Evolutionary conservation across 768 basidiomycete genomes (phyloP), one percentile per base, ranked within the genome.

Genomic region (Auriculariales sp.): DNA sequence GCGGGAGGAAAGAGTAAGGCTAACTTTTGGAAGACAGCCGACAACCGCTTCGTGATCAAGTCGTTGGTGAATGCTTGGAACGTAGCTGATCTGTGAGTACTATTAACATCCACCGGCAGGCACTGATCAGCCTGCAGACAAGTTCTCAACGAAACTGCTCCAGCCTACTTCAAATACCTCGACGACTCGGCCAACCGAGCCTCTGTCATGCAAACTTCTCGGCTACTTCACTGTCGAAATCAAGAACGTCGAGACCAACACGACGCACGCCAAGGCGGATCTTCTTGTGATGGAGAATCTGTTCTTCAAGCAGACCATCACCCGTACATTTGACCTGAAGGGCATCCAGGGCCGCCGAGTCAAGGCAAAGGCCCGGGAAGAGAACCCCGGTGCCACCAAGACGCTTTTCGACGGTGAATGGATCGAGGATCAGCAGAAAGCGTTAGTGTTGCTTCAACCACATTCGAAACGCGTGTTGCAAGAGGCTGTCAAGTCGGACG

Each of bases 31-130:
- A 85, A 83, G 71, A 87, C 83, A 42, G 61, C 65, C 25, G 87
- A 91, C 61, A 76, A 83, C 55, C 68, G 77, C 52, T 86, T 82
- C 59, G 79, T 91, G 56, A 81, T 89, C 68, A 89, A 89, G 73
- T 85, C 85, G 17, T 63, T 89, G 52, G 81, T 91, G 14, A 81
- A 82, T 63, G 83, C 84, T 12, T 89, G 86, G 86, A 86, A 86
- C 62, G 85, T 87, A 33, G 81, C 81, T 4, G 87, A 89, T 66
- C 62, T 86, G 84, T 87, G 57, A 66, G 83, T 64, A 6, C 24
- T n/a, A 17, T 45, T 34, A 9, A 19, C 25, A 36, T 17, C 3
- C 29, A 9, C 3, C 19, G 3, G 28, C 2, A 19, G n/a, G 9
- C 30, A 28, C 33, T 52, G 28, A 49, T 15, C 46, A 7, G 12